A percentile compares a stretch with the other conserved stretches of the same genome.
phyloP scores from a whole-genome alignment of 2,329 filamentous ascomycete species.

The Aspergillus tubingensis region DNA sequence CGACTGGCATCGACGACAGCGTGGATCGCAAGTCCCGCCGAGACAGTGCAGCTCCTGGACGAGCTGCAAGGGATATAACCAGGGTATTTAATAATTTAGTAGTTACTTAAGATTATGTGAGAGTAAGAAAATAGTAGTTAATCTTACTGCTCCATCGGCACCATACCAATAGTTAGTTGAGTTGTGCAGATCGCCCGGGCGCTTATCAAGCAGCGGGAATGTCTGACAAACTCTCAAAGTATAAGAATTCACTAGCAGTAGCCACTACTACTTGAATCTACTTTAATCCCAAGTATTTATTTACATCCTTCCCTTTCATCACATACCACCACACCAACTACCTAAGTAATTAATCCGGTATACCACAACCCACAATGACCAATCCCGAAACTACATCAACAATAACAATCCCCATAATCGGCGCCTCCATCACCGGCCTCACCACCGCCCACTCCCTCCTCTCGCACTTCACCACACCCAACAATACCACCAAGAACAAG shows the following conservation, averaged over 20 bases:
- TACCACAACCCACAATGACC: not conserved
- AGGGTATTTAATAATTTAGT: too few species aligned
- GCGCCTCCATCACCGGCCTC: constrained; percentile 41
- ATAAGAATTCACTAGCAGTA: not conserved
- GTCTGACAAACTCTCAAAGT: not conserved
- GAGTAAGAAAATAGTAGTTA: too few species aligned
- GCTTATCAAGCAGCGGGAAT: not conserved
- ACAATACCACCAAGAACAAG: constrained; percentile 5
- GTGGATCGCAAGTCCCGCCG: constrained; percentile 90
- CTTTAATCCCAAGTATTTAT: not conserved
- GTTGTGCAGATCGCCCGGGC: too few species aligned
- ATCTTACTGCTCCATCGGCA: too few species aligned
- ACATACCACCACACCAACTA: not conserved
- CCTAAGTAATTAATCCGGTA: too few species aligned
- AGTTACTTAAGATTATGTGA: not conserved
- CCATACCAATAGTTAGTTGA: too few species aligned
- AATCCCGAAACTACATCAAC: not conserved
- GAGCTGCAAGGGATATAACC: constrained; percentile 62
- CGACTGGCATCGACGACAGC: constrained; percentile 89
- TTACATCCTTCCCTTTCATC: not conserved
- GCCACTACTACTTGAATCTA: not conserved
- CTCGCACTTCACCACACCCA: constrained; percentile 23
- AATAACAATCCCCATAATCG: constrained; percentile 17
- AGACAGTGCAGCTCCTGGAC: constrained; percentile 87
- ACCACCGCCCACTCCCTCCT: constrained; percentile 41